phyloP scores from a whole-genome alignment of 257 asterid species.

The Rhazya stricta region DNA sequence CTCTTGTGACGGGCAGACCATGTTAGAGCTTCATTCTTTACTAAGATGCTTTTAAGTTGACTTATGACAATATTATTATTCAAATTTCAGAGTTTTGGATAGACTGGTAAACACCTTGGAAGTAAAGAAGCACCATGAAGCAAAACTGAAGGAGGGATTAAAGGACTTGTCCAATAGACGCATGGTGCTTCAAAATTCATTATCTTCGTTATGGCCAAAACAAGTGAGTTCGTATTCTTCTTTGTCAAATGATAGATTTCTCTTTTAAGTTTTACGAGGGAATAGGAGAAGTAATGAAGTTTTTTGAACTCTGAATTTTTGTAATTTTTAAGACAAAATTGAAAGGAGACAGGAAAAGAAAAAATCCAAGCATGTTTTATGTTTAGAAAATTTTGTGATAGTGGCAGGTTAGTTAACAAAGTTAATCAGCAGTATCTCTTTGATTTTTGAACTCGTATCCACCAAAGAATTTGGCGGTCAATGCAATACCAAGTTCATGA shows the following conservation, averaged over 20 bases:
- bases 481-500: neutral
- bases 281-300: neutral
- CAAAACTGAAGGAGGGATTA: constrained; percentile 72
- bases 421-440: neutral
- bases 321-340: neutral
- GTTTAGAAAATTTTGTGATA: neutral
- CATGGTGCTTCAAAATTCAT: constrained; percentile 86
- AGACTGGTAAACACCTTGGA: constrained; percentile 79
- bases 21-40: neutral
- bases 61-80: constrained; percentile 13
- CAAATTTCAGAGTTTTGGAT: constrained; percentile 74
- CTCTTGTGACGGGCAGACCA: constrained; percentile 3
- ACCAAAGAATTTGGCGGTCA: neutral
- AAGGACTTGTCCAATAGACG: constrained; percentile 69
- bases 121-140: constrained; percentile 87
- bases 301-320: neutral
- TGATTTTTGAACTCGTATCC: neutral
- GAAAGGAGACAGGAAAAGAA: neutral
- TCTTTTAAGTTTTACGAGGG: neutral
- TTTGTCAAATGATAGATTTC: neutral
- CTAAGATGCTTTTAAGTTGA: constrained; percentile 4
- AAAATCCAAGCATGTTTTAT: neutral
- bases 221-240: constrained; percentile 52
- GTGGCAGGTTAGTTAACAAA: neutral
- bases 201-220: constrained; percentile 95